These are phyloP conservation scores for Nemophila menziesii DNA, from an alignment of 257 asterid genomes.

Conservation along the genomic window DNA sequence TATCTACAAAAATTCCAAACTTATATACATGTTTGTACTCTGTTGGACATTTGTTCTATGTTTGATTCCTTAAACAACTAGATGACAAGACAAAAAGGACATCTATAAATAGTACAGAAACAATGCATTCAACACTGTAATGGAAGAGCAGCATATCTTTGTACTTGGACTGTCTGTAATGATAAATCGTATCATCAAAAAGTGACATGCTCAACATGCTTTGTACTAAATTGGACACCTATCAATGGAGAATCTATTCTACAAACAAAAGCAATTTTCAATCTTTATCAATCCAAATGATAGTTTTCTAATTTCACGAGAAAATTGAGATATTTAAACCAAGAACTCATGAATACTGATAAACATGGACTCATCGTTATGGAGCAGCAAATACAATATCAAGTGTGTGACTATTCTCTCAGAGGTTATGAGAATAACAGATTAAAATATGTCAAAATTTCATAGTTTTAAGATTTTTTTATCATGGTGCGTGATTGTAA, in stretches of 20 bases:
- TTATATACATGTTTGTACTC: slow-evolving; percentile 4
- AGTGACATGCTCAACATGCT: background rate
- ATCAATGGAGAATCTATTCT: background rate
- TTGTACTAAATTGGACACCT: background rate
- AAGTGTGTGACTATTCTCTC: background rate
- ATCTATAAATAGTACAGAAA: slow-evolving; percentile 5
- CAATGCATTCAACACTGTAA: background rate
- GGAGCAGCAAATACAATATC: background rate
- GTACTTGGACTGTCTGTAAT: background rate
- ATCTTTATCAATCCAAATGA: background rate
- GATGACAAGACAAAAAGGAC: slow-evolving; percentile 11
- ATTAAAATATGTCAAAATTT: background rate
- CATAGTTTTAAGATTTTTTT: background rate
- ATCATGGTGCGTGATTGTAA: slow-evolving; percentile 1
- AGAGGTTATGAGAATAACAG: background rate
- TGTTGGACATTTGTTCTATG: slow-evolving; percentile 1
- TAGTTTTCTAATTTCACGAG: background rate
- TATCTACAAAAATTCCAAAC: slow-evolving; percentile 4
- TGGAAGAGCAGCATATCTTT: background rate
- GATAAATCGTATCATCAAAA: slow-evolving; percentile 2
- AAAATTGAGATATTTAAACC: background rate
- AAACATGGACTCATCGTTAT: background rate
- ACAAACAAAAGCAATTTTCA: background rate
- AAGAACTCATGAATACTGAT: background rate
- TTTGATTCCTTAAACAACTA: slow-evolving; percentile 5